phyloP scores from a whole-genome alignment of 1,284 basidiomycete genomes.

The Sporisorium exsertum region DNA sequence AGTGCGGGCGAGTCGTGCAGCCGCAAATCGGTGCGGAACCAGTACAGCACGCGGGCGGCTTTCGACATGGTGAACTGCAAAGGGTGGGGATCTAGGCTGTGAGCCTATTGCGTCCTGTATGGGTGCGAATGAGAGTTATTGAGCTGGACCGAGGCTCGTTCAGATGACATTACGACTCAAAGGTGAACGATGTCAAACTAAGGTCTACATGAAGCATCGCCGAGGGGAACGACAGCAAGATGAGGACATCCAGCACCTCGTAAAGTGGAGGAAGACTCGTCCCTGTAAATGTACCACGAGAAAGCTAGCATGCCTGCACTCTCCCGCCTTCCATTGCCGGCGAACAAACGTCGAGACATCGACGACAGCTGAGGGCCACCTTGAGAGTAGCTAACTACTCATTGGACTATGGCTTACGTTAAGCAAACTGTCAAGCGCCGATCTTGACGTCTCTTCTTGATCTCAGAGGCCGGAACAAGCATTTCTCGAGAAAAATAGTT shows the following conservation, averaged over 20 bases:
- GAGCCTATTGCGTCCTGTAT: too few species aligned
- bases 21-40: slow-evolving; percentile 73
- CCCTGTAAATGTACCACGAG: too few species aligned
- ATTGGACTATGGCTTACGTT: slow-evolving; percentile 22
- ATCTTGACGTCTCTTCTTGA: slow-evolving; percentile 33
- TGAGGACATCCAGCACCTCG: background rate
- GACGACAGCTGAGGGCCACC: too few species aligned
- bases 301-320: too few species aligned
- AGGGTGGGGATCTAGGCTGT: background rate
- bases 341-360: background rate
- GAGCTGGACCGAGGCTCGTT: background rate
- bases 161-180: background rate
- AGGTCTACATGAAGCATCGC: background rate
- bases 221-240: background rate
- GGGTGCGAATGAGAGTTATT: background rate
- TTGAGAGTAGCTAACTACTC: too few species aligned
- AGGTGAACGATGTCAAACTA: background rate
- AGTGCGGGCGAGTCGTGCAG: slow-evolving; percentile 73
- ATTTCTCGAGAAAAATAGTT: background rate
- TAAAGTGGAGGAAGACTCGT: background rate
- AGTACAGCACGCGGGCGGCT: slow-evolving; percentile 70
- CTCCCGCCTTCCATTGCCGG: background rate
- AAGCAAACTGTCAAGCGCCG: slow-evolving; percentile 20
- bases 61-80: slow-evolving; percentile 36
- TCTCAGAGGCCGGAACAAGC: background rate